A percentile compares a stretch with the other conserved stretches of the same genome.
Conservation (phyloP, 441 rosid species). For the Sinapis alba region DNA sequence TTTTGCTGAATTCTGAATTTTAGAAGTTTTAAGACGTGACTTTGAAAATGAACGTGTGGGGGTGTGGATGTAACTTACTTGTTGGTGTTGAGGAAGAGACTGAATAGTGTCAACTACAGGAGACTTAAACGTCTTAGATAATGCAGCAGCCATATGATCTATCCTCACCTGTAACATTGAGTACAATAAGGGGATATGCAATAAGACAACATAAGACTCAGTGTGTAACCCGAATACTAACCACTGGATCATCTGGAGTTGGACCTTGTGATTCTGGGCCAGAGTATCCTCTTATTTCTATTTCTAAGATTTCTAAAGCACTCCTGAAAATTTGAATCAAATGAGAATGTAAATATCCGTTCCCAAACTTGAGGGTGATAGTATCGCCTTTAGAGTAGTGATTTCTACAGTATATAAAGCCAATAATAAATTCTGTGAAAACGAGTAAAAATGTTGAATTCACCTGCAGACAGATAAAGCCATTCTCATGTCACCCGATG, state of each 20-base stretch:
- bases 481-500: constrained; percentile 90
- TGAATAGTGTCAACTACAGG: constrained; percentile 77
- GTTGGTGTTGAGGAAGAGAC: constrained; percentile 94
- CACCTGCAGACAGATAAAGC: constrained; percentile 91
- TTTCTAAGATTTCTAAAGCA: constrained; percentile 74
- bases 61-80: constrained; percentile 48
- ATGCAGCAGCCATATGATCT: constrained; percentile 79
- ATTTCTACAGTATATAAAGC: neutral
- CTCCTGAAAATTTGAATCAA: constrained; percentile 39
- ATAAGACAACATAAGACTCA: neutral
- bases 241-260: constrained; percentile 30
- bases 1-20: neutral
- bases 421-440: neutral
- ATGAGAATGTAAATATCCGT: neutral
- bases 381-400: neutral
- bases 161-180: constrained; percentile 59
- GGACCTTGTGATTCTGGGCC: constrained; percentile 21
- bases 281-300: constrained; percentile 50
- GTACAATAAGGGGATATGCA: neutral
- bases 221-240: neutral
- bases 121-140: constrained; percentile 76
- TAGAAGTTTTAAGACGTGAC: neutral
- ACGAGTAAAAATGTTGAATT: neutral
- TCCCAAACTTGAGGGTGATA: neutral
- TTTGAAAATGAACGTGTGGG: neutral